Conservation (phyloP, 2,329 filamentous ascomycete species). For the Cladosporium austrohemisphaericum region DNA sequence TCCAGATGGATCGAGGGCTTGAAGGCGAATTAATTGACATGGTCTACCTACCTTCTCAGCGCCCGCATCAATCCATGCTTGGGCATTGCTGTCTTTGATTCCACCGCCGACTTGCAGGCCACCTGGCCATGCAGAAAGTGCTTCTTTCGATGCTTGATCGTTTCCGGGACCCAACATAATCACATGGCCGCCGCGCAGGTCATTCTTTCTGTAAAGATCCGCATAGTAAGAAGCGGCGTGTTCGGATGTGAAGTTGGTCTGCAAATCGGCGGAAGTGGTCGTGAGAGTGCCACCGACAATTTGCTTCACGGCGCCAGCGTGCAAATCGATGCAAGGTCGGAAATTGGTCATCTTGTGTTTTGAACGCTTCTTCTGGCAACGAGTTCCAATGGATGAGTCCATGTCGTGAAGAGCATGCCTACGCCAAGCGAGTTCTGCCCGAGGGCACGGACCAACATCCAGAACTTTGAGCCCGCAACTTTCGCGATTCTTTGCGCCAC, state of each 20-base stretch:
- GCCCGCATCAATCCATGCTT: slow-evolving; percentile 78
- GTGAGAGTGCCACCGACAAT: slow-evolving; percentile 92
- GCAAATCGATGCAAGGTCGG: slow-evolving; percentile 92
- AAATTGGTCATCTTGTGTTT: slow-evolving; percentile 74
- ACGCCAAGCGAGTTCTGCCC: slow-evolving; percentile 1
- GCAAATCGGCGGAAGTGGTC: slow-evolving; percentile 52
- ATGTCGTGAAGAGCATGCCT: neutral
- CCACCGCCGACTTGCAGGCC: slow-evolving; percentile 91
- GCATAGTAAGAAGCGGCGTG: slow-evolving; percentile 80
- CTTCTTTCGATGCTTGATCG: slow-evolving; percentile 71
- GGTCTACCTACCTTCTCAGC: slow-evolving; percentile 72
- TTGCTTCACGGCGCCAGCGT: slow-evolving; percentile 96
- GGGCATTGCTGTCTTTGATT: slow-evolving; percentile 80
- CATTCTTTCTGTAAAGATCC: slow-evolving; percentile 71
- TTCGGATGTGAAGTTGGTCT: slow-evolving; percentile 89
- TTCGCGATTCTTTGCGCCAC: slow-evolving; percentile 7
- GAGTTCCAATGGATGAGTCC: neutral
- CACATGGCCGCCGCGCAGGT: slow-evolving; percentile 77
- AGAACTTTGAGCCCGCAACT: slow-evolving; percentile 12
- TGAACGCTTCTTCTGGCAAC: neutral
- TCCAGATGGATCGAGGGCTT: slow-evolving; percentile 3
- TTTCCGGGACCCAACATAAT: slow-evolving; percentile 95
- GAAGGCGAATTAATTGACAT: slow-evolving; percentile 18
- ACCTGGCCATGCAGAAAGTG: slow-evolving; percentile 72
- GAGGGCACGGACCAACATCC: slow-evolving; percentile 4